Conservation (phyloP, 495 filamentous ascomycete genomes). For the Talaromyces proteolyticus region DNA sequence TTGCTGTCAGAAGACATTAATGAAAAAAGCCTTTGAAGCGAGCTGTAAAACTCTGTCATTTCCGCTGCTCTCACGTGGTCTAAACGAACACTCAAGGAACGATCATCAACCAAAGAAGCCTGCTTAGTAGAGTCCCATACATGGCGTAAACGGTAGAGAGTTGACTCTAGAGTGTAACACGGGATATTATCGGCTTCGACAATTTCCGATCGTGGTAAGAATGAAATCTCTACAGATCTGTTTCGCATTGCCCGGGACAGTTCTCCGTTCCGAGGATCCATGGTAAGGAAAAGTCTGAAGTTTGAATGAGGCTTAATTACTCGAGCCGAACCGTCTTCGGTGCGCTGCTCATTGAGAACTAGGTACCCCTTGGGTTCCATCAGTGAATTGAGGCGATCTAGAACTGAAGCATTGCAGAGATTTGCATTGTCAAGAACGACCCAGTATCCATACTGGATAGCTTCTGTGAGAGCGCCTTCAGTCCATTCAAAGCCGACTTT, state of each 20-base stretch:
- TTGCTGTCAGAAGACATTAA: conserved; percentile 13
- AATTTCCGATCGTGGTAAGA: conserved; percentile 35
- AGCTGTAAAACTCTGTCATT: conserved; percentile 36
- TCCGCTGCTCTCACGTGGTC: conserved; percentile 54
- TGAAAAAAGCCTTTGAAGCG: conserved; percentile 14
- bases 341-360: conserved; percentile 86
- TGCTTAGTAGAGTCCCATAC: conserved; percentile 28
- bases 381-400: conserved; percentile 91
- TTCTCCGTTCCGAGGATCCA: conserved; percentile 90
- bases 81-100: conserved; percentile 32
- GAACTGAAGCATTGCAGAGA: conserved; percentile 86
- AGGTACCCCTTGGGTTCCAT: conserved; percentile 85
- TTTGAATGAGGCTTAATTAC: conserved; percentile 76
- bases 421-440: conserved; percentile 96
- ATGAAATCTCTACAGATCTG: conserved; percentile 82
- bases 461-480: conserved; percentile 84
- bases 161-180: conserved; percentile 41
- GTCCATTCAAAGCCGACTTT: conserved; percentile 91
- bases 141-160: conserved; percentile 43
- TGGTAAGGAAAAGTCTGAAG: conserved; percentile 90
- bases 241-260: conserved; percentile 97
- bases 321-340: conserved; percentile 72
- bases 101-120: conserved; percentile 11
- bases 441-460: conserved; percentile 83
- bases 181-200: conserved; percentile 18